phyloP scores from a whole-genome alignment of 2,329 filamentous ascomycete species.

The Cercospora berteroae region DNA sequence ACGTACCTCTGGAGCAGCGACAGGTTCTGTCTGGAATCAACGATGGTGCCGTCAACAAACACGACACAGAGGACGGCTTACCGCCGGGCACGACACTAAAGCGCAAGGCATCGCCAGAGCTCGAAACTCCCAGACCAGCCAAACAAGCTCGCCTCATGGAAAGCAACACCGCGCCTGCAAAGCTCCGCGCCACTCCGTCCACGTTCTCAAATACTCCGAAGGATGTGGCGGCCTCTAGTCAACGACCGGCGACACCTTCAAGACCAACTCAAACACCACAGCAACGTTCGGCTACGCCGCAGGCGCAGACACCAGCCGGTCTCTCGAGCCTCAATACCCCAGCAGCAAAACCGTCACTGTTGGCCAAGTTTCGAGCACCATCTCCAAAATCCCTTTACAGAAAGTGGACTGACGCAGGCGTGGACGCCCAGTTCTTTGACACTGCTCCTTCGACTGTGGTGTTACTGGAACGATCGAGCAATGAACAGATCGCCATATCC shows the following conservation, averaged over 20 bases:
- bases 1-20: constrained; percentile 1
- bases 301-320: background rate
- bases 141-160: background rate
- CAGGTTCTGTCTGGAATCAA: constrained; percentile 9
- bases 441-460: background rate
- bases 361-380: background rate
- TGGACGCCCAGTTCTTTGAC: background rate
- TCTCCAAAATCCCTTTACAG: background rate
- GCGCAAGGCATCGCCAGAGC: background rate
- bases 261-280: background rate
- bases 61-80: constrained; percentile 4
- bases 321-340: background rate
- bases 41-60: background rate
- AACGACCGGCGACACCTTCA: background rate
- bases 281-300: background rate
- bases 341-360: background rate
- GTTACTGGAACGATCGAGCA: background rate
- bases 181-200: background rate
- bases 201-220: background rate
- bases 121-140: background rate
- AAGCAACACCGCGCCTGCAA: background rate
- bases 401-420: background rate
- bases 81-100: background rate
- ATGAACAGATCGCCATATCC: background rate
- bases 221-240: background rate